phyloP scores from a whole-genome alignment of 306 rosid species.

The Alnus rubra region DNA sequence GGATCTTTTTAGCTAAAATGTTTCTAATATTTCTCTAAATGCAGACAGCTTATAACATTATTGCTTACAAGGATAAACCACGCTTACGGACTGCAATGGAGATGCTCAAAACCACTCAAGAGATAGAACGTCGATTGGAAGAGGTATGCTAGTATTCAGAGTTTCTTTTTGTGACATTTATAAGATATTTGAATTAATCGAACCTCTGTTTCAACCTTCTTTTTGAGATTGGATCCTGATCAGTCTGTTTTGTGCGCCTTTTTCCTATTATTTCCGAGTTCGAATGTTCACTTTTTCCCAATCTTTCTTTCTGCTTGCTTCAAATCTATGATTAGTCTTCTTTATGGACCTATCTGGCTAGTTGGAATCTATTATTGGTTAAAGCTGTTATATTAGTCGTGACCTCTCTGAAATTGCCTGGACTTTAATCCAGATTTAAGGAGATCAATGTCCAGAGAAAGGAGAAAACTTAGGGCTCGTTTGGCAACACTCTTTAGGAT shows the following conservation, averaged over 20 bases:
- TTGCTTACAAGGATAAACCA: conserved; percentile 83
- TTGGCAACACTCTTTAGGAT: too few relatives aligned
- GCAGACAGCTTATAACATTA: conserved; percentile 72
- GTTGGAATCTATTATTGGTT: not conserved
- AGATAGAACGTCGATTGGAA: conserved; percentile 60
- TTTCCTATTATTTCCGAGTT: not conserved
- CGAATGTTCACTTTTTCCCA: not conserved
- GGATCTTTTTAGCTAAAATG: not conserved
- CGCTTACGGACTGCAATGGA: conserved; percentile 77
- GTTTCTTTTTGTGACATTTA: conserved; percentile 17
- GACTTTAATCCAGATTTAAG: not conserved
- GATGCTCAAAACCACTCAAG: conserved; percentile 77
- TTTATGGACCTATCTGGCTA: not conserved
- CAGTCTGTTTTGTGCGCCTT: not conserved
- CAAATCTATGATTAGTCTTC: not conserved
- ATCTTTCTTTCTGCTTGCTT: not conserved
- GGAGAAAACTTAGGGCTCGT: not conserved
- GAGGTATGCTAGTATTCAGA: conserved; percentile 48
- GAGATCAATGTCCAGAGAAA: not conserved
- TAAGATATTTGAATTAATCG: conserved; percentile 5
- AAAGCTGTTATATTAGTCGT: not conserved
- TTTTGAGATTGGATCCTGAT: not conserved
- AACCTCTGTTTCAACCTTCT: not conserved
- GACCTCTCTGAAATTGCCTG: not conserved
- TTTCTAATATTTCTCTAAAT: conserved; percentile 24